Evolutionary conservation across 2,329 filamentous ascomycete genomes (phyloP), one percentile per base, ranked within the genome.

Genomic region (Apiospora phragmitis): DNA sequence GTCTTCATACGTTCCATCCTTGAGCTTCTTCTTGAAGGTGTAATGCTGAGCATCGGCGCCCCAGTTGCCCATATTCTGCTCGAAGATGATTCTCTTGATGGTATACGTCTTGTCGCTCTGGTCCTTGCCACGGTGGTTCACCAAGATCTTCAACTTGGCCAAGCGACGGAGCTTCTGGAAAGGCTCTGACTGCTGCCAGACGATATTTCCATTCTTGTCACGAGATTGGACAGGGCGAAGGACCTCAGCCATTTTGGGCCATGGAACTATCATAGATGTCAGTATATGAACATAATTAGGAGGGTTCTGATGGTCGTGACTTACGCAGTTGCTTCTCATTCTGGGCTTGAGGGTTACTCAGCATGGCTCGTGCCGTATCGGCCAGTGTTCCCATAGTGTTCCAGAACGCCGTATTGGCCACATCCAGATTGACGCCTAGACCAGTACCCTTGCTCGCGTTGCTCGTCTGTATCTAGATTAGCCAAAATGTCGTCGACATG

Each of bases 401-500:
- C 92, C 93, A 98, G 83, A 99, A 99, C 16, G 93, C 93, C 0
- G 94, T 93, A 78, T 98, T 97, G 70, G 95, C 92, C 41, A 97
- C 92, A 77, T 99, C 95, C 14, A 97, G 90, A 75, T 98, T 98
- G 78, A 99, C 84, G 0, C 93, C 90, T 7, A 98, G 85, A 11
- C 89, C 89, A 35, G 89, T 87, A 12, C 89, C 89, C 35, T 89
- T 87, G 42, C 88, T 86, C 42, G 38, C 68, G 3, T 51, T 29
- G 18, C 16, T 69, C 32, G 16, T 45, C 55, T 29, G 38, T 62
- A 32, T n/a, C 32, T 38, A 24, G 18, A 14, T 62, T n/a, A 62
- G 55, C 32, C 8, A 62, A n/a, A 8, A 9, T 3, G 55, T 7
- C 16, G 21, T n/a, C 8, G 29, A 38, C 12, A 14, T 18, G 32